These are phyloP conservation scores for Chytriomyces sp. DNA, from an alignment of 192 early-diverging fungal species.

Conservation along the genomic window DNA sequence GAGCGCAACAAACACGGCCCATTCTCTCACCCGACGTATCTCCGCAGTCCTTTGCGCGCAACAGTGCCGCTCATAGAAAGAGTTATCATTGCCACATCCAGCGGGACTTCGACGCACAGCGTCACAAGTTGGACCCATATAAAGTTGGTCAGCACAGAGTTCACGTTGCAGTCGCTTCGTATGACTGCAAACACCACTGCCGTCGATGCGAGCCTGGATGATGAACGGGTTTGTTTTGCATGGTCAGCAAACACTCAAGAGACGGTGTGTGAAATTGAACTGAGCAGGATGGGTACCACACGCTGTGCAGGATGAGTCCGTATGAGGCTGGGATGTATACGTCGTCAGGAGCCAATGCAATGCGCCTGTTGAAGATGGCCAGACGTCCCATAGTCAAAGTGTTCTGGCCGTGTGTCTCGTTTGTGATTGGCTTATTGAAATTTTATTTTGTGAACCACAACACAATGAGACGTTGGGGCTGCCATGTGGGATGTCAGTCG, in stretches of 20 bases:
- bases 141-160: slow-evolving; percentile 19
- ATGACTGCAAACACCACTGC: slow-evolving; percentile 36
- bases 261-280: too few relatives aligned
- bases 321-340: slow-evolving; percentile 40
- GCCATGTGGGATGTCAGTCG: too few relatives aligned
- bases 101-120: slow-evolving; percentile 21
- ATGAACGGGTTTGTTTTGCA: background rate
- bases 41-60: slow-evolving; percentile 32
- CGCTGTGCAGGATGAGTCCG: slow-evolving; percentile 30
- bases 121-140: slow-evolving; percentile 22
- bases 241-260: too few relatives aligned
- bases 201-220: slow-evolving; percentile 33
- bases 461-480: too few relatives aligned
- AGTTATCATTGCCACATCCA: slow-evolving; percentile 24
- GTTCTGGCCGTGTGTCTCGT: too few relatives aligned
- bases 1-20: background rate
- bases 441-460: too few relatives aligned
- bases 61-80: slow-evolving; percentile 46
- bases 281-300: slow-evolving; percentile 27
- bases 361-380: slow-evolving; percentile 38
- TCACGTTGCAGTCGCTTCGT: slow-evolving; percentile 29
- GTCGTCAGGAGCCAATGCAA: slow-evolving; percentile 44
- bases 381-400: slow-evolving; percentile 38
- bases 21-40: slow-evolving; percentile 16
- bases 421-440: too few relatives aligned